Evolutionary conservation across 2,329 filamentous ascomycete species (phyloP).

Genomic region (Shiraia bambusicola): DNA sequence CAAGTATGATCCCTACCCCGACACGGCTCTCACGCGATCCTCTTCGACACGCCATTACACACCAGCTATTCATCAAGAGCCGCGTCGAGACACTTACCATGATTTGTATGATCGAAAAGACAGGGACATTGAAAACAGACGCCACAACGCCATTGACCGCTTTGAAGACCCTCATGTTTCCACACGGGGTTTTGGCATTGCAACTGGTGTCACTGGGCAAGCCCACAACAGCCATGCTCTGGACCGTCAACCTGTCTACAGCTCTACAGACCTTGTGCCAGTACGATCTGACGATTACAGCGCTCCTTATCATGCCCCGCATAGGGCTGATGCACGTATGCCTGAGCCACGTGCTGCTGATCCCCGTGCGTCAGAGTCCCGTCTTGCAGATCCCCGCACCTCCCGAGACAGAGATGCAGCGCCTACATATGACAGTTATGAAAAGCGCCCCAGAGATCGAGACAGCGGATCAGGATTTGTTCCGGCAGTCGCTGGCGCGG

Average conservation of each 20-base stretch:
- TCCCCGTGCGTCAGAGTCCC: neutral
- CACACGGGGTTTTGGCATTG: slow-evolving; percentile 52
- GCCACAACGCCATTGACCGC: slow-evolving; percentile 32
- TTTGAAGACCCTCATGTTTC: slow-evolving; percentile 49
- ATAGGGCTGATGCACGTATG: slow-evolving; percentile 34
- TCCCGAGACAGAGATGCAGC: neutral
- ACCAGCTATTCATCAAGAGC: slow-evolving; percentile 52
- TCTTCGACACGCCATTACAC: slow-evolving; percentile 47
- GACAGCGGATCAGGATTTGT: slow-evolving; percentile 26
- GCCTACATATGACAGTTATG: slow-evolving; percentile 22
- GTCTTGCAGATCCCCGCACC: slow-evolving; percentile 11
- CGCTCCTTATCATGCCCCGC: slow-evolving; percentile 27
- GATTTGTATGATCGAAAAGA: slow-evolving; percentile 50
- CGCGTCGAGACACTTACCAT: slow-evolving; percentile 43
- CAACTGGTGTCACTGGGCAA: slow-evolving; percentile 18
- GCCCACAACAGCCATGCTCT: slow-evolving; percentile 43
- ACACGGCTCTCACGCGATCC: slow-evolving; percentile 28
- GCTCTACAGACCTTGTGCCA: slow-evolving; percentile 15
- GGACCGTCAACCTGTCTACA: slow-evolving; percentile 39
- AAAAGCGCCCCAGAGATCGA: slow-evolving; percentile 38
- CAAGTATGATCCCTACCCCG: slow-evolving; percentile 45
- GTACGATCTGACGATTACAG: slow-evolving; percentile 19
- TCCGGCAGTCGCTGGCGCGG: slow-evolving; percentile 31
- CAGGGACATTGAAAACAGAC: slow-evolving; percentile 44
- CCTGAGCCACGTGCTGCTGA: slow-evolving; percentile 18